Evolutionary conservation across 805 yeast genomes (phyloP).

Genomic region (Candida sithepensis): DNA sequence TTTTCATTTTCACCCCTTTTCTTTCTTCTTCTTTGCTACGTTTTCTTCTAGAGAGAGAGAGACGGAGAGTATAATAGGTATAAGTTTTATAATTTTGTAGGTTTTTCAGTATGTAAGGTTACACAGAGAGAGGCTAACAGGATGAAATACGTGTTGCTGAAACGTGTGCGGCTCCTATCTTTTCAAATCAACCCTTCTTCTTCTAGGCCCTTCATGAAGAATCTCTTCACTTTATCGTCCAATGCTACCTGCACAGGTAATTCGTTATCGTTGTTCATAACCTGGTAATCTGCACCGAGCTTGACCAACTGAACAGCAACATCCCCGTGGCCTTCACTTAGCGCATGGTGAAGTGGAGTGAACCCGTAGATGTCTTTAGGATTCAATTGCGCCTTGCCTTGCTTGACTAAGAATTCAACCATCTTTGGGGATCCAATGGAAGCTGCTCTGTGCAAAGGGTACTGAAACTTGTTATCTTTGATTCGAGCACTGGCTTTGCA

Average conservation of each 20-base stretch:
- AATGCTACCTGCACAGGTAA: conserved; percentile 53
- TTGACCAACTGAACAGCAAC: conserved; percentile 59
- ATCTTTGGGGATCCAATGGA: conserved; percentile 64
- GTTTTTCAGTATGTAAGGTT: too few species aligned
- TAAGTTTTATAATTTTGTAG: too few species aligned
- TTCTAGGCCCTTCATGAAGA: conserved; percentile 28
- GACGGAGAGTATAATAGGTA: too few species aligned
- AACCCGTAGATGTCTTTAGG: conserved; percentile 69
- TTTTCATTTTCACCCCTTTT: too few species aligned
- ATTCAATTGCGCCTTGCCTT: conserved; percentile 61
- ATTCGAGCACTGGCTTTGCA: conserved; percentile 58
- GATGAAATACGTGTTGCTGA: too few species aligned
- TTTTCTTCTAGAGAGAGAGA: too few species aligned
- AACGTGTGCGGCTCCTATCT: too few species aligned
- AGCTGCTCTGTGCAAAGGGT: conserved; percentile 81
- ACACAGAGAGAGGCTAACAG: too few species aligned
- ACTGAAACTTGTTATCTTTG: conserved; percentile 63
- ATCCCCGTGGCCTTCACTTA: conserved; percentile 86
- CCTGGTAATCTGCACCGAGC: conserved; percentile 61
- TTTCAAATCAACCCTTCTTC: conserved; percentile 19
- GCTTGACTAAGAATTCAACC: conserved; percentile 48
- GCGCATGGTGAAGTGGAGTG: conserved; percentile 87
- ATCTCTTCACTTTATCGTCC: conserved; percentile 46
- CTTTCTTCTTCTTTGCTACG: too few species aligned
- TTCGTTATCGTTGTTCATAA: conserved; percentile 48